phyloP scores from a whole-genome alignment of 148 eudicot genomes.

The Amaranthus palmeri region DNA sequence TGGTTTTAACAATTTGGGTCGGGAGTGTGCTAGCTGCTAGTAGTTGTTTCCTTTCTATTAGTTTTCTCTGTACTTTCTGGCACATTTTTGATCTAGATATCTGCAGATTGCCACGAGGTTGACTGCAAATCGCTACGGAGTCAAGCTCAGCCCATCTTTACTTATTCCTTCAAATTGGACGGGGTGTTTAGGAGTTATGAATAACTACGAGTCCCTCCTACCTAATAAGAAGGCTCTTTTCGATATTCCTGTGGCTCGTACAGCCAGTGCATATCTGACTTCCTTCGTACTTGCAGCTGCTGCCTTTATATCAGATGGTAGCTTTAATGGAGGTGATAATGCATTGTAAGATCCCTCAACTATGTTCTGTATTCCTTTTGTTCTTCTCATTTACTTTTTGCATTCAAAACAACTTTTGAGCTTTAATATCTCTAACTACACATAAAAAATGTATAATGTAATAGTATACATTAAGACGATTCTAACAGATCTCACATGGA shows the following conservation, averaged over 20 bases:
- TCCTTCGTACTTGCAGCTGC: conserved; percentile 72
- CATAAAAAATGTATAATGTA: no score
- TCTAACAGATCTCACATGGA: no score
- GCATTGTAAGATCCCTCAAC: conserved; percentile 63
- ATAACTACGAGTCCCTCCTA: conserved; percentile 86
- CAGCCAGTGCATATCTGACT: conserved; percentile 92
- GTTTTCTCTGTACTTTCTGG: not conserved
- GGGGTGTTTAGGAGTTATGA: conserved; percentile 94
- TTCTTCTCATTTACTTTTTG: not conserved
- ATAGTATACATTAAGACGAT: no score
- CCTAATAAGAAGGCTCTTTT: conserved; percentile 94
- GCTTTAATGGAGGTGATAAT: conserved; percentile 97
- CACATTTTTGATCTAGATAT: not conserved
- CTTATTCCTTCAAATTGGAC: conserved; percentile 98
- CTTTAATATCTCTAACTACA: no score
- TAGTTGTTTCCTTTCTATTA: not conserved
- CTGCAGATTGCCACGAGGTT: conserved; percentile 79
- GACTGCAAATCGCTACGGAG: conserved; percentile 74
- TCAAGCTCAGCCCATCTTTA: conserved; percentile 89
- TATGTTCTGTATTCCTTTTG: not conserved
- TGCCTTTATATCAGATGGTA: conserved; percentile 86
- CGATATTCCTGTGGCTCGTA: conserved; percentile 92
- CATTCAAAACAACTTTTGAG: no score
- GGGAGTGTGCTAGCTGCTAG: no score
- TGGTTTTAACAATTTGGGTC: no score